Conservation (phyloP, 352 stramenopile species). For the Pythium plurisporium region DNA sequence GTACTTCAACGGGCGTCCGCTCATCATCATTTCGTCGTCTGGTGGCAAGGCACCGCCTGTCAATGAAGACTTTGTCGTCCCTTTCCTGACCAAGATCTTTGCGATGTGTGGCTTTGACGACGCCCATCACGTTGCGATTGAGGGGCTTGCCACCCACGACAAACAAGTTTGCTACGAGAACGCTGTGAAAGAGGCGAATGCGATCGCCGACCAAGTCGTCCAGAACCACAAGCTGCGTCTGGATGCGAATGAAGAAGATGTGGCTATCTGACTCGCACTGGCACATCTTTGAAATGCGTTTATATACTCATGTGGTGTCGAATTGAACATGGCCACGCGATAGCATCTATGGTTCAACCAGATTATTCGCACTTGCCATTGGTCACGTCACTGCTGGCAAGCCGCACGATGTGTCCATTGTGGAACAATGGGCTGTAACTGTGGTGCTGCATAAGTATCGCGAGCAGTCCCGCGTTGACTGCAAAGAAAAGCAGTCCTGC, state of each 20-base stretch:
- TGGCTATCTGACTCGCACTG: background rate
- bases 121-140: conserved; percentile 56
- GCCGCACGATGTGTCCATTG: conserved; percentile 30
- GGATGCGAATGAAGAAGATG: conserved; percentile 31
- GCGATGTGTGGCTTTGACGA: conserved; percentile 74
- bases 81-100: conserved; percentile 70
- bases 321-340: background rate
- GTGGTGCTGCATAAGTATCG: conserved; percentile 67
- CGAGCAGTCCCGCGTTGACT: conserved; percentile 80
- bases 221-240: conserved; percentile 49
- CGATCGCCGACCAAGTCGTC: conserved; percentile 55
- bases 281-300: background rate
- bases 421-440: conserved; percentile 55
- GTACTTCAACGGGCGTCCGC: conserved; percentile 47
- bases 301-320: background rate
- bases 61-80: conserved; percentile 64
- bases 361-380: conserved; percentile 12
- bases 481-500: conserved; percentile 86
- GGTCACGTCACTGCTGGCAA: background rate
- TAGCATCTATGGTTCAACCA: too few species aligned
- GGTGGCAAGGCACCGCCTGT: conserved; percentile 52
- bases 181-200: conserved; percentile 47
- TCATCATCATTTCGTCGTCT: conserved; percentile 76
- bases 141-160: conserved; percentile 54
- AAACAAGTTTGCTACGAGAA: conserved; percentile 62